Evolutionary conservation across 2,329 filamentous ascomycete species (phyloP).

Genomic region (Trichoderma endophyticum): DNA sequence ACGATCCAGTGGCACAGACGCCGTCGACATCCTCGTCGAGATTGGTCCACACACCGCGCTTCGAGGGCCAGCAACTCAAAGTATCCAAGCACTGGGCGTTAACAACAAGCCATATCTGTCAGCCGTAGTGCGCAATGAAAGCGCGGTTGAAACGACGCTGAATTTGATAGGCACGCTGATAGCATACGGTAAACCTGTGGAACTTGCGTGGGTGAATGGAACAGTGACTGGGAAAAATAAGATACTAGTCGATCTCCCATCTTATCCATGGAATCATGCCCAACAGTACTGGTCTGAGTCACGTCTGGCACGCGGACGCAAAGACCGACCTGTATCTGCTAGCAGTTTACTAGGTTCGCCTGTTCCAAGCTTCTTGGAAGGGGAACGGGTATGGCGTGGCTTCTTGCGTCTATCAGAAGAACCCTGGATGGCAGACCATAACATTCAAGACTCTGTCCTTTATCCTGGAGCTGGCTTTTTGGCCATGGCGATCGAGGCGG

Average conservation of each 20-base stretch:
- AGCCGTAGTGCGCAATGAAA: neutral
- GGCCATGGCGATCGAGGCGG: neutral
- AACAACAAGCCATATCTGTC: neutral
- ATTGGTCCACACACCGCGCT: neutral
- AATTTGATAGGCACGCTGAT: neutral
- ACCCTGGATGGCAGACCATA: neutral
- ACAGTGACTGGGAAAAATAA: neutral
- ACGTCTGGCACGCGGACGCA: neutral
- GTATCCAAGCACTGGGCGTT: neutral
- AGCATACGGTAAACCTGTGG: neutral
- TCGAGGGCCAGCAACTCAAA: neutral
- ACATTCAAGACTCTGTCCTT: neutral
- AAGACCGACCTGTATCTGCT: neutral
- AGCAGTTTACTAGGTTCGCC: neutral
- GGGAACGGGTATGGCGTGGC: neutral
- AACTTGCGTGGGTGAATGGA: neutral
- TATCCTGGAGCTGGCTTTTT: neutral
- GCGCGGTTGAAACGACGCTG: neutral
- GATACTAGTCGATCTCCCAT: neutral
- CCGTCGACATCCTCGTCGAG: neutral
- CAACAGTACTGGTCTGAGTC: neutral
- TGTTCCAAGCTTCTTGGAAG: neutral
- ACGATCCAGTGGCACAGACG: neutral
- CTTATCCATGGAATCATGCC: neutral
- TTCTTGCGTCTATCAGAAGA: neutral